Base-by-base conservation (phyloP, 2,329 filamentous ascomycete species). In the Aspergillus pseudotamarii region DNA sequence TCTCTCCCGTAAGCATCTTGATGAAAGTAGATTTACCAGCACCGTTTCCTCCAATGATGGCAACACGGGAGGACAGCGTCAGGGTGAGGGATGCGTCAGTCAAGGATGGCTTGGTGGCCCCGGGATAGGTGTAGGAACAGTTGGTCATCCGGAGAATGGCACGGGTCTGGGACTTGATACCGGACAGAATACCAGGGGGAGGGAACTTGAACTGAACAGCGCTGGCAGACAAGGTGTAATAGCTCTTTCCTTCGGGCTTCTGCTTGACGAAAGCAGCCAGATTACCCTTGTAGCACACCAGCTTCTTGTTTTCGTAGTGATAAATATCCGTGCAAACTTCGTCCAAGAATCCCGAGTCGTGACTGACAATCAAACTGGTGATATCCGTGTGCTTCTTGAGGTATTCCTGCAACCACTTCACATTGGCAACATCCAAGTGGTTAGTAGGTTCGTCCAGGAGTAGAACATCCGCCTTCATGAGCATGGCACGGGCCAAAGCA, bases 321-420 rank as follows among this genome's bases (percentile, higher is more conserved):
- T 97, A 97, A 75, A 99, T 97, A 76, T 99, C 95, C 8, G 95
- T 99, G 75, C 94, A 98, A 69, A 99, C 94, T 68, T 94, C 93
- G 76, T 99, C 95, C 62, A 99, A 83, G 86, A 99, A 99, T 26
- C 91, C 90, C 3, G 94, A 98, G 86, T 99, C 95, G 91, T 99
- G 95, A 76, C 92, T 96, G 70, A 99, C 95, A 75, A 99, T 98
- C 82, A 99, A 84, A 75, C 92, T 96, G 65, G 95, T 99, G 75
- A 98, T 98, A 57, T 98, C 92, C 6, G 92, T 91, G 82, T 99
- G 93, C n/a, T 86, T 86, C 86, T 96, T 96, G 72, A 99, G 88
- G 79, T 99, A 99, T 70, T 93, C 90, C 79, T 97, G 91, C 55
- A 99, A 82, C 95, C 95, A 99, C 69, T 91, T 93, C 72, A 99